A percentile compares a stretch with the other conserved stretches of the same genome.
These are phyloP conservation scores for Pyronema omphalodes DNA, from an alignment of 495 filamentous ascomycete species.

Conservation along the genomic window DNA sequence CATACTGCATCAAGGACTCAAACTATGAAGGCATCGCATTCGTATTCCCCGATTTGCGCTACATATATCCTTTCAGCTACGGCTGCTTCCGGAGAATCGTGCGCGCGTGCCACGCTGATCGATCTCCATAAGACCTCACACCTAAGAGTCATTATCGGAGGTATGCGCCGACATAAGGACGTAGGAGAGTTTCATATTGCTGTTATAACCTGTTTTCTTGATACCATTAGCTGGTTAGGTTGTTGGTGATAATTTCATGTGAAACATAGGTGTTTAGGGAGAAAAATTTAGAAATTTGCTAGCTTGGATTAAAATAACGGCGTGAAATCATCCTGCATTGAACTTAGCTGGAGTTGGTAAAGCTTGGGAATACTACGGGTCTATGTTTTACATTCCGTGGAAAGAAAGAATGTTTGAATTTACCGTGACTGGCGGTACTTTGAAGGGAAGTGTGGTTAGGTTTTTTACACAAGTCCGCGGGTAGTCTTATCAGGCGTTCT, in stretches of 20 bases:
- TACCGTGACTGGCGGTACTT: constrained; percentile 33
- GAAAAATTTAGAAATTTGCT: not conserved
- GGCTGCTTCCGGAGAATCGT: constrained; percentile 29
- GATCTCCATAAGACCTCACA: constrained; percentile 33
- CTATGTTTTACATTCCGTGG: constrained; percentile 29
- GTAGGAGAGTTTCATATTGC: constrained; percentile 33
- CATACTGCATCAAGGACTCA: constrained; percentile 32
- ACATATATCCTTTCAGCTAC: constrained; percentile 29
- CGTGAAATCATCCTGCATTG: constrained; percentile 34
- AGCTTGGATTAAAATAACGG: constrained; percentile 29
- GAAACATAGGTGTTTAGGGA: not conserved
- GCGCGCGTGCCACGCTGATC: constrained; percentile 31
- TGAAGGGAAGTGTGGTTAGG: constrained; percentile 32
- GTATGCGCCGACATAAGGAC: constrained; percentile 25
- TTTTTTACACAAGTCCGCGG: constrained; percentile 31
- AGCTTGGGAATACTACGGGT: constrained; percentile 33
- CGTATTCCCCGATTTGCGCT: constrained; percentile 31
- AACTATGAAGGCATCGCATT: constrained; percentile 27
- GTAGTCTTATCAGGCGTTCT: constrained; percentile 32
- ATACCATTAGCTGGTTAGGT: not conserved
- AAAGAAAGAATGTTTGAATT: constrained; percentile 31
- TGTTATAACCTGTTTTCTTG: constrained; percentile 28
- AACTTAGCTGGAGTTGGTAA: constrained; percentile 33
- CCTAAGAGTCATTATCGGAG: constrained; percentile 28
- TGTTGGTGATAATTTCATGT: not conserved